Conservation (phyloP, 441 rosid species). For the Arabidopsis lyrata region DNA sequence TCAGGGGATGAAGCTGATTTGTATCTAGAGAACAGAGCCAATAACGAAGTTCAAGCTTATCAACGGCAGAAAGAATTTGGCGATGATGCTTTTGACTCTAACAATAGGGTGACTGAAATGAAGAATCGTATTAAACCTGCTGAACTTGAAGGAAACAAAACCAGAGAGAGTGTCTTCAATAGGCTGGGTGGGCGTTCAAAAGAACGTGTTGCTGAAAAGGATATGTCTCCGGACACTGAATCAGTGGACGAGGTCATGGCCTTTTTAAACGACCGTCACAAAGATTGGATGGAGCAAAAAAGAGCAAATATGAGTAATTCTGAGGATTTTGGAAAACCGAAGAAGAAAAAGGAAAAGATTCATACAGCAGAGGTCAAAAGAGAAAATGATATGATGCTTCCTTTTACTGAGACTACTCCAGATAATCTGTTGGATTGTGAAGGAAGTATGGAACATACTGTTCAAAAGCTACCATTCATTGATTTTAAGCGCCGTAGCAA, state of each 20-base stretch:
- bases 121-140: conserved; percentile 19
- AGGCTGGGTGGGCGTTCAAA: conserved; percentile 52
- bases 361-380: conserved; percentile 24
- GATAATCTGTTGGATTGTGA: conserved; percentile 34
- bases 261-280: conserved; percentile 46
- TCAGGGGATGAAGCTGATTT: conserved; percentile 27
- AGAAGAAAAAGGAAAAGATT: conserved; percentile 39
- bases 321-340: conserved; percentile 16
- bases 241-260: conserved; percentile 56
- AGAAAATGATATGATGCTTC: conserved; percentile 36
- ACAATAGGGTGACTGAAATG: conserved; percentile 32
- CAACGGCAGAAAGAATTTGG: conserved; percentile 39
- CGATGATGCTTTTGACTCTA: conserved; percentile 34
- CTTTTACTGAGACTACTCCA: conserved; percentile 34
- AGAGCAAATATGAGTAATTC: conserved; percentile 11
- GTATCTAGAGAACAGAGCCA: conserved; percentile 21
- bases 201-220: conserved; percentile 24
- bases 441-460: conserved; percentile 34
- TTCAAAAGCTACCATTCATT: conserved; percentile 47
- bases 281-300: conserved; percentile 46
- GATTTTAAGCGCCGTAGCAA: conserved; percentile 66
- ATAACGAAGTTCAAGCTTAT: conserved; percentile 22
- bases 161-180: conserved; percentile 58
- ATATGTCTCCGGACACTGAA: conserved; percentile 32
- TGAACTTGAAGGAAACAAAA: conserved; percentile 32